A percentile compares a stretch with the other conserved stretches of the same genome.
Evolutionary conservation across 1,139 yeast genomes (phyloP).

Genomic region (Magnusiomyces paraingens): DNA sequence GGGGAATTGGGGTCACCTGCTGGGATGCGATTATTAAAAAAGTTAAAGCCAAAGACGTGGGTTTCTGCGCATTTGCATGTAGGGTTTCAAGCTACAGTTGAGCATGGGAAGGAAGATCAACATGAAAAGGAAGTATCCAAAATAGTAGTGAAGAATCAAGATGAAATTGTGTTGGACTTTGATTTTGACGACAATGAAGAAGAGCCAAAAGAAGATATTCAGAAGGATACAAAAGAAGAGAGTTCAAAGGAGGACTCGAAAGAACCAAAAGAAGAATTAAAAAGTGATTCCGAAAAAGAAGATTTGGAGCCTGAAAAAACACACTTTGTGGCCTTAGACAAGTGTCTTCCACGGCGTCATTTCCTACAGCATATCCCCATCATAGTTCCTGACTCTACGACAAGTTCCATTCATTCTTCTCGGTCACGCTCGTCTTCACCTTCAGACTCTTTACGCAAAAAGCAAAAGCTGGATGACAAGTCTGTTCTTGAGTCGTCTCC

Average conservation of each 20-base stretch:
- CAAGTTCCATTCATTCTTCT: not conserved
- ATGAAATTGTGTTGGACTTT: conserved; percentile 22
- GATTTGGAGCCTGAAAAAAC: not conserved
- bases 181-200: not conserved
- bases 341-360: conserved; percentile 59
- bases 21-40: conserved; percentile 48
- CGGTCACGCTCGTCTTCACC: too few relatives aligned
- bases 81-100: conserved; percentile 50
- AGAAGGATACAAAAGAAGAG: conserved; percentile 5
- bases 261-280: not conserved
- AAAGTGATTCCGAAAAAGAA: not conserved
- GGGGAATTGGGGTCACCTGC: conserved; percentile 72
- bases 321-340: conserved; percentile 73
- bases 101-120: conserved; percentile 34
- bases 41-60: conserved; percentile 67
- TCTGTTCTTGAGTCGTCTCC: not conserved
- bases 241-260: not conserved
- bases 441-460: too few relatives aligned
- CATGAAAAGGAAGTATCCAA: conserved; percentile 19
- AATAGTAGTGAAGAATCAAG: conserved; percentile 32
- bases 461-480: not conserved
- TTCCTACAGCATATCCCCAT: conserved; percentile 45
- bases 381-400: not conserved
- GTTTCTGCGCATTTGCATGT: conserved; percentile 88
- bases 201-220: conserved; percentile 3